Conservation (phyloP, 2,329 filamentous ascomycete species). For the Hypoxylon sp. region DNA sequence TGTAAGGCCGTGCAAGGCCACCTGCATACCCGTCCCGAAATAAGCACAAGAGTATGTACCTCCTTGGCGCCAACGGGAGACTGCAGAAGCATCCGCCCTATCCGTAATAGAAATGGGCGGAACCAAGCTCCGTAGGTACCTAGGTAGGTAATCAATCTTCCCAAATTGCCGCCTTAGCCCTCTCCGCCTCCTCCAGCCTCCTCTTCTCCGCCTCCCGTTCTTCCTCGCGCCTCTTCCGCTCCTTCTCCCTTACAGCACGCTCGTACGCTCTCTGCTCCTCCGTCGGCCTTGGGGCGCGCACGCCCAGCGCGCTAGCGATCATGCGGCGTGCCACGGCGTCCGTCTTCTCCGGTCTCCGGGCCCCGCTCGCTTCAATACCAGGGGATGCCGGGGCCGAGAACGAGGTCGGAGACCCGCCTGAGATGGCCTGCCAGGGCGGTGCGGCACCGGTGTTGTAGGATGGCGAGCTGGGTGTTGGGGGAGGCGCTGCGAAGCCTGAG, state of each 20-base stretch:
- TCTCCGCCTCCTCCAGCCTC: slow-evolving; percentile 73
- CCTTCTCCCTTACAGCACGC: slow-evolving; percentile 83
- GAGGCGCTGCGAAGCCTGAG: slow-evolving; percentile 67
- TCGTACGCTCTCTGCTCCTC: slow-evolving; percentile 93
- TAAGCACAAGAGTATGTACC: background rate
- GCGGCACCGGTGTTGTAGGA: slow-evolving; percentile 53
- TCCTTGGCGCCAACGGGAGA: background rate
- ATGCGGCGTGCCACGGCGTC: slow-evolving; percentile 90
- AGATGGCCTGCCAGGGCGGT: slow-evolving; percentile 45
- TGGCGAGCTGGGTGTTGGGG: slow-evolving; percentile 76
- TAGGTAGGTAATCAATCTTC: slow-evolving; percentile 68
- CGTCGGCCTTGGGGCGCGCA: slow-evolving; percentile 83
- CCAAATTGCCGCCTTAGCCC: slow-evolving; percentile 89
- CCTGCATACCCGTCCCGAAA: slow-evolving; percentile 14
- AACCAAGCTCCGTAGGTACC: background rate
- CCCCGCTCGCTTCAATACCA: slow-evolving; percentile 7
- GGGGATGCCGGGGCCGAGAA: slow-evolving; percentile 41
- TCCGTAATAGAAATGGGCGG: too few relatives aligned
- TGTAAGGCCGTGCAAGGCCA: slow-evolving; percentile 1
- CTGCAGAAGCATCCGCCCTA: background rate
- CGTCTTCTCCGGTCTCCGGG: slow-evolving; percentile 81
- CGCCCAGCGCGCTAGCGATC: slow-evolving; percentile 89
- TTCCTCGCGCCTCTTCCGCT: slow-evolving; percentile 80
- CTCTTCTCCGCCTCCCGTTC: slow-evolving; percentile 76
- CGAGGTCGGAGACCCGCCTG: slow-evolving; percentile 67